phyloP scores from a whole-genome alignment of 306 rosid species.

The Psophocarpus tetragonolobus region DNA sequence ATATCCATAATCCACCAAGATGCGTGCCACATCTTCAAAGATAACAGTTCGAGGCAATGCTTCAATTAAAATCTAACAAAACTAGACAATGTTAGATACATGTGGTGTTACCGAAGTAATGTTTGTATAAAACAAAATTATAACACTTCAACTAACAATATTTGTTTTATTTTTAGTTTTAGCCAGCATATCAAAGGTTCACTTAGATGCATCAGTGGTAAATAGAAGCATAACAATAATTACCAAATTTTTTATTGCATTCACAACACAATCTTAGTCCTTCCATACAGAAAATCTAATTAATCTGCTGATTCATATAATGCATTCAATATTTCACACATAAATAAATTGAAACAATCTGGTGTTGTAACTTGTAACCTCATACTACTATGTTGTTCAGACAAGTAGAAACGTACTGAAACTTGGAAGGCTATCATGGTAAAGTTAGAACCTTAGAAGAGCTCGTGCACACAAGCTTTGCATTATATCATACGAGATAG shows the following conservation, averaged over 20 bases:
- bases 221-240: background rate
- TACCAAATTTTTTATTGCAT: background rate
- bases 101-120: background rate
- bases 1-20: conserved; percentile 58
- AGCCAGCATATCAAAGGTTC: conserved; percentile 9
- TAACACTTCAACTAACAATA: conserved; percentile 24
- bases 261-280: background rate
- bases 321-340: background rate
- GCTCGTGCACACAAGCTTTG: background rate
- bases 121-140: background rate
- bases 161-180: background rate
- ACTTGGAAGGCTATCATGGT: conserved; percentile 1
- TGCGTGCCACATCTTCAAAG: conserved; percentile 56
- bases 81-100: conserved; percentile 22
- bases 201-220: background rate
- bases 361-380: background rate
- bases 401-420: background rate
- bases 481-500: background rate
- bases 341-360: background rate
- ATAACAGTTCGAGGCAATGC: conserved; percentile 51
- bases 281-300: background rate
- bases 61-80: conserved; percentile 63
- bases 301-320: background rate
- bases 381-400: background rate
- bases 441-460: background rate